Evolutionary conservation across 805 yeast species (phyloP).

Genomic region (Alloascoidea hylecoeti): DNA sequence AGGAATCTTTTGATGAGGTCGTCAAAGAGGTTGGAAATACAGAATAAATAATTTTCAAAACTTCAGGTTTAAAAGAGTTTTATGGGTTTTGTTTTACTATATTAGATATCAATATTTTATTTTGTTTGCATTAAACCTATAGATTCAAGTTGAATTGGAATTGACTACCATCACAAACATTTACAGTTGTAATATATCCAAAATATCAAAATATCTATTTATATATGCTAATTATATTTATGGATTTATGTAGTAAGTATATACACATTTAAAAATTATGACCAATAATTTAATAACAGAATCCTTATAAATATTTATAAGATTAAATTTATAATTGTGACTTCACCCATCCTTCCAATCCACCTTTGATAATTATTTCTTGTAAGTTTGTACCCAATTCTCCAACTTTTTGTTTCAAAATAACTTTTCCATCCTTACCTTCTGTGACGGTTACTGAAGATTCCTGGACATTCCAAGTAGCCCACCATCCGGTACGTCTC

Average conservation of each 20-base stretch:
- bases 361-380: conserved; percentile 94
- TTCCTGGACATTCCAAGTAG: conserved; percentile 84
- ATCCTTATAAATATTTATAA: background rate
- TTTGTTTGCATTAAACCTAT: background rate
- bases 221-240: too few species aligned
- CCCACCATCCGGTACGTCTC: conserved; percentile 86
- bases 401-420: conserved; percentile 81
- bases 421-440: conserved; percentile 30
- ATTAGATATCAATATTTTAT: background rate
- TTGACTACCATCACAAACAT: too few species aligned
- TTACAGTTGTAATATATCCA: background rate
- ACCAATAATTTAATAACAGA: too few species aligned
- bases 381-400: conserved; percentile 92
- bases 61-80: too few species aligned
- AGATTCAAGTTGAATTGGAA: too few species aligned
- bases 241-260: too few species aligned
- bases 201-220: conserved; percentile 7
- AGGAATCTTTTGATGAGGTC: conserved; percentile 84
- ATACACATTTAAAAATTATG: too few species aligned
- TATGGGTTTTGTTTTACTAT: too few species aligned
- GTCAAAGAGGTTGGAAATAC: conserved; percentile 62
- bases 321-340: conserved; percentile 26
- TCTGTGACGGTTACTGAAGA: conserved; percentile 74
- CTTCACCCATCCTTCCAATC: conserved; percentile 96
- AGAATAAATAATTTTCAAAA: conserved; percentile 20